Evolutionary conservation across 352 stramenopile species (phyloP), one percentile per base, ranked within the genome.

Genomic region (Globisporangium irregulare): DNA sequence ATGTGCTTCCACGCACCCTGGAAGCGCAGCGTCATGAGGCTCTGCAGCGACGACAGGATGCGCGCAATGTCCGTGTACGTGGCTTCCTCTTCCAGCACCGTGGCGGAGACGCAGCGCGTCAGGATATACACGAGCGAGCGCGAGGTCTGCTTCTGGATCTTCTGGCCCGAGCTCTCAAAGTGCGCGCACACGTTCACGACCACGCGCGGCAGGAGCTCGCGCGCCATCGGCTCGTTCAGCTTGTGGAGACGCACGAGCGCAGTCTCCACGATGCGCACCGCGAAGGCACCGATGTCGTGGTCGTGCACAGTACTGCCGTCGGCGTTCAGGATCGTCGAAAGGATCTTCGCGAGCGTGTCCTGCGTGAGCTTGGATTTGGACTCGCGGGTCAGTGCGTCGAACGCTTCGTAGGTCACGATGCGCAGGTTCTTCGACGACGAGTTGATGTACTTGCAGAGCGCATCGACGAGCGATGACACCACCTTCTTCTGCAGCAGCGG

Each of bases 401-500:
- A 73, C 18, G 85, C 76, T 58, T 95, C 85, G 59, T 91, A 87
- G 32, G 86, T 94, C 25, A 95, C 88, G 18, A 94, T 75, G 18
- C 81, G 76, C 72, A 95, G 59, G 58, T 87, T 95, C 73, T 87
- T 90, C 12, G 86, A 79, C n/a, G 75, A 88, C 32, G 84, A 86
- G 57, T 89, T 79, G 27, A 93, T 54, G 66, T 90, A 92, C 67
- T 91, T 92, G 68, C 73, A 75, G 6, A 96, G 80, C 34, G 81
- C 77, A 2, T 90, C 82, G 24, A 92, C 81, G 2, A 95, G 82
- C 60, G 85, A 93, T 43, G 80, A 74, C 55, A 94, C 82, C 12
- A 95, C 86, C 69, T 94, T 92, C 64, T 79, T 79, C 73, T 92
- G 88, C 72, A 95, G 62, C 67, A 93, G 76, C 53, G 88, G 88